A percentile compares a stretch with the other conserved stretches of the same genome.
Conservation (phyloP, 331 rosid genomes). For the Ulmus americana region DNA sequence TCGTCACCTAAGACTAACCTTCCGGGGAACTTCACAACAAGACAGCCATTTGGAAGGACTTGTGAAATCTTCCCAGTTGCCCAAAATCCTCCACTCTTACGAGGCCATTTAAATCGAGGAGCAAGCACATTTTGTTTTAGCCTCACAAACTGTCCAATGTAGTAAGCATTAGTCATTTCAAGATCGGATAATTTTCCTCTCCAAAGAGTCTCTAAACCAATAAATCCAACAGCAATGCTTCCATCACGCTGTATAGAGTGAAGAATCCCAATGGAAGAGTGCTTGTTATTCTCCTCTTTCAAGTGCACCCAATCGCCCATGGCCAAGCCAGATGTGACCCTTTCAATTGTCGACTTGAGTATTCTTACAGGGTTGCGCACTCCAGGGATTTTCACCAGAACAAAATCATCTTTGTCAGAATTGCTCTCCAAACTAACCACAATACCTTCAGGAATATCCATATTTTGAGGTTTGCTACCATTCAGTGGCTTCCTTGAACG, state of each 20-base stretch:
- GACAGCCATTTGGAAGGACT: constrained; percentile 40
- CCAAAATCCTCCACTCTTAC: constrained; percentile 27
- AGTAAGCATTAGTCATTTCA: constrained; percentile 18
- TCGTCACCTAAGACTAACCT: constrained; percentile 31
- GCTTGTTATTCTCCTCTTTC: constrained; percentile 20
- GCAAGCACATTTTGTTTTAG: constrained; percentile 21
- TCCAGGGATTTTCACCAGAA: constrained; percentile 29
- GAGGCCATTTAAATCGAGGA: constrained; percentile 43
- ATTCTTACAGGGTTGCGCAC: constrained; percentile 31
- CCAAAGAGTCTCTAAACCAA: constrained; percentile 41
- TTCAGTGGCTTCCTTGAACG: constrained; percentile 35
- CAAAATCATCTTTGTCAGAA: constrained; percentile 24
- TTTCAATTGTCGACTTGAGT: constrained; percentile 26
- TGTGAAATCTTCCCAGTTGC: constrained; percentile 34
- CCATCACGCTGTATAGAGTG: constrained; percentile 37
- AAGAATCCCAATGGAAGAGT: constrained; percentile 36
- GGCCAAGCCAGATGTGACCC: constrained; percentile 29
- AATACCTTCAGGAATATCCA: constrained; percentile 35
- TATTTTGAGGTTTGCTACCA: constrained; percentile 22
- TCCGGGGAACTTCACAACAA: constrained; percentile 40
- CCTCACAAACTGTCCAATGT: constrained; percentile 37
- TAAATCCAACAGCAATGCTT: constrained; percentile 28
- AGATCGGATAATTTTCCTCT: constrained; percentile 26
- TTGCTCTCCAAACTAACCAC: constrained; percentile 30
- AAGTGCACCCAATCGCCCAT: constrained; percentile 39